Evolutionary conservation across 306 rosid genomes (phyloP).

Genomic region (Sophora flavescens): DNA sequence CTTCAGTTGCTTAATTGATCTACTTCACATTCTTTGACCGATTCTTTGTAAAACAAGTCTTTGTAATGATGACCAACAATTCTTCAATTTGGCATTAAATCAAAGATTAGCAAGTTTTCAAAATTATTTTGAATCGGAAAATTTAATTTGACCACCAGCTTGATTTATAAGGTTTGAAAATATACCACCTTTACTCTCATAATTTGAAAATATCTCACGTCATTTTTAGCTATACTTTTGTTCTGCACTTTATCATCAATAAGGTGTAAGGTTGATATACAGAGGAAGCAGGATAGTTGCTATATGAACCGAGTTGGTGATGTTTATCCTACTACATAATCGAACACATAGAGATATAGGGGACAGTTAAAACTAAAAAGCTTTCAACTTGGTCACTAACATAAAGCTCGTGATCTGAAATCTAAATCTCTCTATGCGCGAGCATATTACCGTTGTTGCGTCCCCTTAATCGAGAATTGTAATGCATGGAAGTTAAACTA

Average conservation of each 20-base stretch:
- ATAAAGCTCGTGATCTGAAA: no score
- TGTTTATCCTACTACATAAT: constrained; percentile 40
- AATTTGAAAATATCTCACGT: constrained; percentile 21
- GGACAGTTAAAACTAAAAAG: neutral
- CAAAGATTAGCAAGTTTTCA: neutral
- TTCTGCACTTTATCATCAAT: constrained; percentile 4
- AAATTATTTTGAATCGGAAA: neutral
- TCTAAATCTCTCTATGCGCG: neutral
- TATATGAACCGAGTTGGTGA: constrained; percentile 35
- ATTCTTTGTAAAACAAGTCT: no score
- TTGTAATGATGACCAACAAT: no score
- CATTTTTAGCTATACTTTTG: neutral
- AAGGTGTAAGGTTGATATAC: neutral
- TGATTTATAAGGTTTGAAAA: constrained; percentile 18
- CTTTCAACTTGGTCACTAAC: constrained; percentile 6
- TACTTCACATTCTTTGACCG: no score
- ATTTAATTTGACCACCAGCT: neutral
- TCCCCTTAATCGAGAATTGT: neutral
- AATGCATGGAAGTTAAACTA: no score
- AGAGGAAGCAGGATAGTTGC: constrained; percentile 28
- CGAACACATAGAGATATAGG: neutral
- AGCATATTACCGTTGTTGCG: neutral
- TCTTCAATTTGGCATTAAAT: no score
- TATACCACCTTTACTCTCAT: constrained; percentile 25
- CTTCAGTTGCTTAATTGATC: no score